Conservation (phyloP, 768 basidiomycete genomes). For the Tylopilus rubrobrunneus region DNA sequence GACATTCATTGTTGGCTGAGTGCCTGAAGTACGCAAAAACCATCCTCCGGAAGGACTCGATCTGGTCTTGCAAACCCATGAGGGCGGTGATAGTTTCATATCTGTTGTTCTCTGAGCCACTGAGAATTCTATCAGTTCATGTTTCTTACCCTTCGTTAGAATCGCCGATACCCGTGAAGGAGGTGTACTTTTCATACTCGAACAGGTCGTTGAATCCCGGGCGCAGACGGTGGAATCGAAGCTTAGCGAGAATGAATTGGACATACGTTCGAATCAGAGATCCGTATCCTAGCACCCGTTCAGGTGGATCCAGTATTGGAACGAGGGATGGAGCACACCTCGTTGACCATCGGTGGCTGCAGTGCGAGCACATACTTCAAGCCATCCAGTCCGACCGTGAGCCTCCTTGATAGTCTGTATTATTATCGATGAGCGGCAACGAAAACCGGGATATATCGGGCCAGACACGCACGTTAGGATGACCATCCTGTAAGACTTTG, state of each 20-base stretch:
- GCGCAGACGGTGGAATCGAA: constrained; percentile 91
- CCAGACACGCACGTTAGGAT: constrained; percentile 66
- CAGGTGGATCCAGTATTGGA: constrained; percentile 1
- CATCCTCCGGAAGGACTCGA: constrained; percentile 97
- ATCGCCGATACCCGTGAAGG: constrained; percentile 95
- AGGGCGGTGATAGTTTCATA: constrained; percentile 98
- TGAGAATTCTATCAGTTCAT: constrained; percentile 1
- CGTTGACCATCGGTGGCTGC: constrained; percentile 73
- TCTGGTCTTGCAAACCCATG: constrained; percentile 97
- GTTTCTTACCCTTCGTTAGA: constrained; percentile 91
- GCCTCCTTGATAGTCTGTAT: constrained; percentile 91
- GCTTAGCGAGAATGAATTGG: constrained; percentile 90
- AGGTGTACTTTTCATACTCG: constrained; percentile 98
- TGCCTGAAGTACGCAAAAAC: constrained; percentile 92
- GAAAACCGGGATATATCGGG: background rate
- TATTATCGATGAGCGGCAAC: constrained; percentile 9
- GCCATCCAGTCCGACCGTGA: constrained; percentile 94
- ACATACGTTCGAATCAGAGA: constrained; percentile 94
- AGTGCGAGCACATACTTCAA: constrained; percentile 94
- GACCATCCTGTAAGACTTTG: constrained; percentile 97
- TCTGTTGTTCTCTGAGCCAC: constrained; percentile 38
- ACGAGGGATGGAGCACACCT: constrained; percentile 42
- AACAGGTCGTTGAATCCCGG: constrained; percentile 98
- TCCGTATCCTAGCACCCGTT: constrained; percentile 66
- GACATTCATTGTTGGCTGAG: constrained; percentile 93